Evolutionary conservation across 805 yeast species (phyloP), one percentile per base, ranked within the genome.

Genomic region (Myxozyma geophila): DNA sequence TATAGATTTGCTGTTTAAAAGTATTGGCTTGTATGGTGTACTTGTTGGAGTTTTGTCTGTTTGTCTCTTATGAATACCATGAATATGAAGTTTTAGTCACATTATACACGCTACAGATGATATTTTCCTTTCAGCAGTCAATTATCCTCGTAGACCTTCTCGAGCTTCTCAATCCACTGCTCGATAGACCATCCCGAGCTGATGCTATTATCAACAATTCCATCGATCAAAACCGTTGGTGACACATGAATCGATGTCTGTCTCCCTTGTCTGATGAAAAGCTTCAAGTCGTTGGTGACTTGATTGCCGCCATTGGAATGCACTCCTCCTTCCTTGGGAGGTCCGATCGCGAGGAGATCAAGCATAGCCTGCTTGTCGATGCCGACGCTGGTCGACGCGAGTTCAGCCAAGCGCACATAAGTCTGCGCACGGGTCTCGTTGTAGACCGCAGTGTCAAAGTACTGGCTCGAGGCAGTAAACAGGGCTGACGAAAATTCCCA

Each of bases 171-270:
- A 13, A 70, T 23, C 82, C 82, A 78, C 12, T 80, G 81, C 2
- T 79, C 85, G 5, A 79, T 70, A 5, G 83, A 77, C 56, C 86
- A 83, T 8, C 91, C 84, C 49, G 91, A 85, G 70, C 87, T 88
- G 70, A 90, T 81, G 7, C 79, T 70, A 41, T 79, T 78, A 67
- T 82, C 83, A 23, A 80, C 79, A 55, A 88, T 83, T 0, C 96
- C 96, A 73, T 90, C 83, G 46, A 90, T 77, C 21, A 82, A 74
- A 13, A 89, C 88, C 4, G 95, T 87, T 21, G 97, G 97, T 2
- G 95, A 89, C n/a, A 88, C 87, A 73, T 91, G 96, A 44, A 88
- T 84, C 50, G 93, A 91, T 48, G 86, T 83, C 63, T 89, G 90
- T 73, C 97, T 82, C 58, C 85, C 86, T 72, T 84, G 85, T 73